phyloP scores from a whole-genome alignment of 768 basidiomycete species.

The Suillus tomentosus region DNA sequence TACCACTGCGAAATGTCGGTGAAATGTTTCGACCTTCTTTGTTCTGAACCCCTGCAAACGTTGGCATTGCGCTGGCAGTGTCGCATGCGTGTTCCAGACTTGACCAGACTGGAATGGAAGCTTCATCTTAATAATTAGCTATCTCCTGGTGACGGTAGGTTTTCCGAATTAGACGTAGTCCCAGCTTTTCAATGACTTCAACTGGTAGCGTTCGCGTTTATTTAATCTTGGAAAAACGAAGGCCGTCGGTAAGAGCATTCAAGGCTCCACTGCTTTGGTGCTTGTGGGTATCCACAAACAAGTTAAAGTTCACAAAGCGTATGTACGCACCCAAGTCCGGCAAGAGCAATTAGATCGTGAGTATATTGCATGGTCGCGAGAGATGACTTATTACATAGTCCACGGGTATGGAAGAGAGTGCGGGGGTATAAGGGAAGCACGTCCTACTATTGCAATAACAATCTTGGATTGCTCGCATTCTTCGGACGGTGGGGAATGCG shows the following conservation, averaged over 20 bases:
- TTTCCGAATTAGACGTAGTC: too few relatives aligned
- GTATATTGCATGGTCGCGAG: neutral
- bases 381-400: constrained; percentile 4
- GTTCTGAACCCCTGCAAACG: too few relatives aligned
- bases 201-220: neutral
- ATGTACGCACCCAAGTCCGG: neutral
- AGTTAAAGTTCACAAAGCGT: neutral
- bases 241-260: neutral
- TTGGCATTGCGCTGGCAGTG: too few relatives aligned
- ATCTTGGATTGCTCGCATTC: constrained; percentile 13
- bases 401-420: constrained; percentile 2
- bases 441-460: constrained; percentile 17
- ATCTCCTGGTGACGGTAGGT: too few relatives aligned
- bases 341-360: constrained; percentile 5
- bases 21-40: too few relatives aligned
- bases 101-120: too few relatives aligned
- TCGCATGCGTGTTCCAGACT: too few relatives aligned
- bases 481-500: constrained; percentile 35
- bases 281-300: neutral
- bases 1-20: too few relatives aligned
- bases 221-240: neutral
- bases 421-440: neutral
- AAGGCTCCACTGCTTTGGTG: neutral
- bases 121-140: too few relatives aligned
- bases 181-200: too few relatives aligned